phyloP scores from a whole-genome alignment of 1,139 yeast genomes.

The Nematodospora anomalae region DNA sequence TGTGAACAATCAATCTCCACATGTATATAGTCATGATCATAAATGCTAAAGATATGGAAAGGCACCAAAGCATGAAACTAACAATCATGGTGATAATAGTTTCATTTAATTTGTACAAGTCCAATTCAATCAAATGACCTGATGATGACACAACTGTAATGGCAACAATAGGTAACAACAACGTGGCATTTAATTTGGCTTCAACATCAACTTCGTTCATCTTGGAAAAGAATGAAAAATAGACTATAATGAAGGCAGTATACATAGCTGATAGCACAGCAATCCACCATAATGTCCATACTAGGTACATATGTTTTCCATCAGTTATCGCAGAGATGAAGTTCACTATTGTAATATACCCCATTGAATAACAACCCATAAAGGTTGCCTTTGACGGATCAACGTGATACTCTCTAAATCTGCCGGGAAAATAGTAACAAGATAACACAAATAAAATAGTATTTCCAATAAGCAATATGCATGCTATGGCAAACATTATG shows the following conservation, averaged over 20 bases:
- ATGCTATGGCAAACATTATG: slow-evolving; percentile 55
- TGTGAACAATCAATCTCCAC: slow-evolving; percentile 56
- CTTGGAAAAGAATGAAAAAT: slow-evolving; percentile 41
- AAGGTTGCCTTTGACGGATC: slow-evolving; percentile 56
- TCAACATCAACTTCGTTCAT: slow-evolving; percentile 20
- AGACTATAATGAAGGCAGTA: slow-evolving; percentile 57
- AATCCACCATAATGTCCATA: slow-evolving; percentile 20
- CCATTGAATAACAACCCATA: slow-evolving; percentile 83
- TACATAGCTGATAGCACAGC: slow-evolving; percentile 51
- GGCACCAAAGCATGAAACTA: slow-evolving; percentile 62
- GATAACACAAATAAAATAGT: slow-evolving; percentile 19
- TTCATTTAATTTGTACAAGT: slow-evolving; percentile 40
- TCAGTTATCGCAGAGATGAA: slow-evolving; percentile 43
- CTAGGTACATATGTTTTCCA: slow-evolving; percentile 17
- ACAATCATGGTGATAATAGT: slow-evolving; percentile 55
- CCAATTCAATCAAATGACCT: slow-evolving; percentile 54
- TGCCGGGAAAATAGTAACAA: slow-evolving; percentile 33
- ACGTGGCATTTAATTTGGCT: slow-evolving; percentile 37
- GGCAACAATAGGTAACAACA: slow-evolving; percentile 71
- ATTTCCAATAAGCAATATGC: slow-evolving; percentile 47
- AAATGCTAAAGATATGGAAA: slow-evolving; percentile 63
- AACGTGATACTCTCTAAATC: slow-evolving; percentile 34
- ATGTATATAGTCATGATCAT: slow-evolving; percentile 57
- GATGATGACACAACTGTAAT: slow-evolving; percentile 71
- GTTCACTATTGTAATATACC: slow-evolving; percentile 62